These are phyloP conservation scores for Avicennia marina DNA, from an alignment of 257 asterid species.

Conservation along the genomic window DNA sequence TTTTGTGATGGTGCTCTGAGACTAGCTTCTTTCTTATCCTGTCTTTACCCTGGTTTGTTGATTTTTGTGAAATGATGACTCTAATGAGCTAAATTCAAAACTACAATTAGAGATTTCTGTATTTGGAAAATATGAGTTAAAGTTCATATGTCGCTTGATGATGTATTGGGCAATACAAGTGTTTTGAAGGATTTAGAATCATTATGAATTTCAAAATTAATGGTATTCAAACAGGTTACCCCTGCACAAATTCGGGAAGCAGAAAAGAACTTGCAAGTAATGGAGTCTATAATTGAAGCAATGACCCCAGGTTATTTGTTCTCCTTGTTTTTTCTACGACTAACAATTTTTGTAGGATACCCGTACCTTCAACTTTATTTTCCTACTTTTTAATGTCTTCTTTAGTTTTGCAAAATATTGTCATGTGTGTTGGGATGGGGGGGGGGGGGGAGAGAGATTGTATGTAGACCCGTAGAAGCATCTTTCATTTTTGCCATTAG, in stretches of 20 bases:
- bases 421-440: background rate
- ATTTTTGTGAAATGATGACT: too few species aligned
- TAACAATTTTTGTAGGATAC: background rate
- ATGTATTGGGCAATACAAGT: conserved; percentile 5
- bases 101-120: background rate
- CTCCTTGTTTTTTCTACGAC: background rate
- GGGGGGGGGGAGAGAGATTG: background rate
- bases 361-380: conserved; percentile 8
- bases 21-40: too few species aligned
- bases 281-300: conserved; percentile 96
- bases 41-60: too few species aligned
- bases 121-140: background rate
- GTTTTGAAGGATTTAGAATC: conserved; percentile 11
- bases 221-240: conserved; percentile 60
- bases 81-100: too few species aligned
- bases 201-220: conserved; percentile 15
- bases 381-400: background rate
- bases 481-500: conserved; percentile 5
- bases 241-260: conserved; percentile 99
- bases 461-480: conserved; percentile 12
- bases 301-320: conserved; percentile 76
- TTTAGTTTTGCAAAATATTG: background rate
- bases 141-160: conserved; percentile 12
- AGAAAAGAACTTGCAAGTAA: conserved; percentile 70
- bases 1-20: too few species aligned